Base-by-base conservation (phyloP, 106 monocot species). In the Apostasia ramifera region DNA sequence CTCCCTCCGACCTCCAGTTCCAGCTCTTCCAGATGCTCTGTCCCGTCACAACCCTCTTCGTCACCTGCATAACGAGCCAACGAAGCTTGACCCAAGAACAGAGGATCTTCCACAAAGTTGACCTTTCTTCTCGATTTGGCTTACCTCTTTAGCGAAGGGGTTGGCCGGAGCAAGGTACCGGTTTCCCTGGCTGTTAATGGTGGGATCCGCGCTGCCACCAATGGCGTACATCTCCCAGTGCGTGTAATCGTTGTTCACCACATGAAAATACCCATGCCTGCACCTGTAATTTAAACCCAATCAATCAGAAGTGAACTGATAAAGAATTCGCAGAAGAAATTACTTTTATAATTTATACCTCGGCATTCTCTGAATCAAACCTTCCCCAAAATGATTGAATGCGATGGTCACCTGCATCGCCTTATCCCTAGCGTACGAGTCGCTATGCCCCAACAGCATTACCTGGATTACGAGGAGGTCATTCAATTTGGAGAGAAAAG, bases 211-310 rank as follows among this genome's bases (percentile, higher is more conserved):
- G 47, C 81, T 81, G 13, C 81, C 81, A 14, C 81, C 81, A 53
- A 81, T 81, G 40, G 81, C 81, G 57, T 81, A 81, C 81, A 81
- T 81, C 53, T 81, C 81, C 76, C 76, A 81, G 55, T 82, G 74
- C 5, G 82, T 82, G 74, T 82, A 82, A 70, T 82, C 82, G 59
- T 82, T 82, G 70, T 82, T 82, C n/a, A 82, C 82, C 6, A 82
- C 82, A 74, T 82, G 82, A 74, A 82, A 82, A 40, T 82, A 82
- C 1, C 82, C 82, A 67, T 82, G 82, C 3, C 82, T 73, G 70
- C 82, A 82, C 70, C 82, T 82, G 73, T 0, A 58, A 63, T 11
- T 9, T 47, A 13, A 1, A 45, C 26, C 26, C 26, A 26, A 26
- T 26, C 26, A 26, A 26, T 26, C 26, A 26, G 26, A 26, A 26